phyloP scores from a whole-genome alignment of 148 eudicot genomes.

The Suaeda aralocaspica region DNA sequence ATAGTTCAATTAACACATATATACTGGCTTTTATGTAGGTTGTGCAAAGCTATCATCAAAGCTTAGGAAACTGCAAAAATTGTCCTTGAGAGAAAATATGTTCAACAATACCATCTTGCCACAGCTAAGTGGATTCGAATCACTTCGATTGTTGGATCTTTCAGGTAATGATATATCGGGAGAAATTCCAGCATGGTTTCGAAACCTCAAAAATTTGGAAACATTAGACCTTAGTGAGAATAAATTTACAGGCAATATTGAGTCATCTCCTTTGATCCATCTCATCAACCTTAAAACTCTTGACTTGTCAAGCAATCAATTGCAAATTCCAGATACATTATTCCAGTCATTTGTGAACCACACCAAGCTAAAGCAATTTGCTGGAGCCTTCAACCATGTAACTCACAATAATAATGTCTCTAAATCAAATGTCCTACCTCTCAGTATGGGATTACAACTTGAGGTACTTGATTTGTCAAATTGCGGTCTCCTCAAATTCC shows the following conservation, averaged over 20 bases:
- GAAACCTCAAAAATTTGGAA: not conserved
- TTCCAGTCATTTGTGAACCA: not conserved
- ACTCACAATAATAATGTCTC: no score
- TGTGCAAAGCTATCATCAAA: not conserved
- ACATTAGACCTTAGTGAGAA: not conserved
- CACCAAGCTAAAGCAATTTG: no score
- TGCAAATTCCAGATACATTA: not conserved
- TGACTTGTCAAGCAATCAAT: not conserved
- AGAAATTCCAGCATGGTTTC: slow-evolving; percentile 4
- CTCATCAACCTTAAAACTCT: not conserved
- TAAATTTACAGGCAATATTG: not conserved
- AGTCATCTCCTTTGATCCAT: not conserved
- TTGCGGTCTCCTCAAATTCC: no score
- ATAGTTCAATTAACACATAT: no score
- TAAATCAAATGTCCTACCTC: no score
- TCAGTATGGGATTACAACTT: no score
- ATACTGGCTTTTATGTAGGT: not conserved
- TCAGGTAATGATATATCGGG: not conserved
- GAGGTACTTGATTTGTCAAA: no score
- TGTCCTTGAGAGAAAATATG: not conserved
- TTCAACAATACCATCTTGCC: not conserved
- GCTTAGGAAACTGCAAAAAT: not conserved
- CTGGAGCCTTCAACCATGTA: no score
- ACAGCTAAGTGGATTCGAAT: not conserved
- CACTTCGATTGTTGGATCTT: slow-evolving; percentile 4